Conservation (phyloP, 441 rosid species). For the Rhodomyrtus psidioides region DNA sequence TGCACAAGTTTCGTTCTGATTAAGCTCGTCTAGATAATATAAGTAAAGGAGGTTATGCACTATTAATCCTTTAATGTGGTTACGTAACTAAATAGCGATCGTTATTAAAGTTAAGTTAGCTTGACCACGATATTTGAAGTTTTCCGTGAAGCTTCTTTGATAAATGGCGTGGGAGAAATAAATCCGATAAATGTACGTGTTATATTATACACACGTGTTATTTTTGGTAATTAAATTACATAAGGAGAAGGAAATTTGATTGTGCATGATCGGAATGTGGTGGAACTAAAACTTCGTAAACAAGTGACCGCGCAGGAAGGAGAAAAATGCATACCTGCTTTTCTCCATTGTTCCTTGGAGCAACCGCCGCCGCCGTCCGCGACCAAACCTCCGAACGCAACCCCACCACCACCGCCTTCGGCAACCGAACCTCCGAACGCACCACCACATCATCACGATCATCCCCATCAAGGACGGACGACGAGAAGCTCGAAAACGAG, state of each 20-base stretch:
- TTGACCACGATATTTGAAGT: background rate
- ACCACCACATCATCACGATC: background rate
- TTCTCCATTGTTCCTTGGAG: background rate
- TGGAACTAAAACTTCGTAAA: background rate
- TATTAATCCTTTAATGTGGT: background rate
- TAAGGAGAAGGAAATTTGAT: background rate
- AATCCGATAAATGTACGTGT: background rate
- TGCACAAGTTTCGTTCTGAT: background rate
- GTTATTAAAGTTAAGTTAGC: background rate
- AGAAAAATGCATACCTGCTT: background rate
- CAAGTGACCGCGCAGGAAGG: background rate
- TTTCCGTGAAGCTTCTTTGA: background rate
- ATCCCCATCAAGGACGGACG: background rate
- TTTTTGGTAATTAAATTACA: background rate
- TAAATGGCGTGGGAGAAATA: background rate
- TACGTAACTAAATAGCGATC: background rate
- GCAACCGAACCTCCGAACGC: background rate
- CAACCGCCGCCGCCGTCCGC: background rate
- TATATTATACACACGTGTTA: background rate
- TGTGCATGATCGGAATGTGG: background rate
- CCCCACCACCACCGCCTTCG: background rate
- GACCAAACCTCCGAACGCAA: background rate
- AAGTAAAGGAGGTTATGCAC: background rate
- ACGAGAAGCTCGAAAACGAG: background rate
- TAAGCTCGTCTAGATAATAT: background rate